Evolutionary conservation across 768 basidiomycete species (phyloP).

Genomic region (Hebeloma cylindrosporum): DNA sequence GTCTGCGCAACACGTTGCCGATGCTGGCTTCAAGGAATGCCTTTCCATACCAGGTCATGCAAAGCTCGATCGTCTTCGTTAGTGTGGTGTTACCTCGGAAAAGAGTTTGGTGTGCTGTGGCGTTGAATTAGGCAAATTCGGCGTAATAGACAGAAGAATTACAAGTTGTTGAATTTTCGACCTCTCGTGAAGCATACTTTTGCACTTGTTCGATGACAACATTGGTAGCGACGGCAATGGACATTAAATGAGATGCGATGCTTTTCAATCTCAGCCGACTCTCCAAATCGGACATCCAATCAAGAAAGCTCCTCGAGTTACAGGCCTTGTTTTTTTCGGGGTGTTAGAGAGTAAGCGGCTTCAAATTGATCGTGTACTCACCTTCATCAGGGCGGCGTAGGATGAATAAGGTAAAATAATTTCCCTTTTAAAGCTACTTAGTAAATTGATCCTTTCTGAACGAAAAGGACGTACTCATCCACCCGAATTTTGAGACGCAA

Average conservation of each 20-base stretch:
- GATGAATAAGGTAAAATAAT: slow-evolving; percentile 70
- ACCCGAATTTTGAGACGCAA: slow-evolving; percentile 71
- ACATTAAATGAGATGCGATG: slow-evolving; percentile 58
- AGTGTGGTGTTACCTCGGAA: slow-evolving; percentile 68
- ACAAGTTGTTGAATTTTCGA: slow-evolving; percentile 70
- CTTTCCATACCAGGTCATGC: slow-evolving; percentile 82
- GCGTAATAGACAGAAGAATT: slow-evolving; percentile 11
- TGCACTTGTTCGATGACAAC: slow-evolving; percentile 67
- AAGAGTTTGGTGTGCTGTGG: slow-evolving; percentile 70
- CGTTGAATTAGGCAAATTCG: background rate
- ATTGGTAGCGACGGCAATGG: slow-evolving; percentile 68
- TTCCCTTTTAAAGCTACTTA: slow-evolving; percentile 48
- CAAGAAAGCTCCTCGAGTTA: slow-evolving; percentile 62
- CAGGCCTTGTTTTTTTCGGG: slow-evolving; percentile 45
- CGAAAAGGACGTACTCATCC: slow-evolving; percentile 57
- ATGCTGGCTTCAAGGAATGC: slow-evolving; percentile 80
- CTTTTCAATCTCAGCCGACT: slow-evolving; percentile 65
- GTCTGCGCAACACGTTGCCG: slow-evolving; percentile 63
- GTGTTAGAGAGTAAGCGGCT: slow-evolving; percentile 1
- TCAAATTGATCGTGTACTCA: slow-evolving; percentile 29
- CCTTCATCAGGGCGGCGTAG: slow-evolving; percentile 62
- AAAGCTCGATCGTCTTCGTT: slow-evolving; percentile 75
- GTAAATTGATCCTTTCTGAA: background rate
- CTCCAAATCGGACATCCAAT: slow-evolving; percentile 75
- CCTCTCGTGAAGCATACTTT: slow-evolving; percentile 67